Percentiles rank a stretch among this genome's conserved stretches.
Conservation (phyloP, 805 yeast genomes). For the Clavispora santaluciae region DNA sequence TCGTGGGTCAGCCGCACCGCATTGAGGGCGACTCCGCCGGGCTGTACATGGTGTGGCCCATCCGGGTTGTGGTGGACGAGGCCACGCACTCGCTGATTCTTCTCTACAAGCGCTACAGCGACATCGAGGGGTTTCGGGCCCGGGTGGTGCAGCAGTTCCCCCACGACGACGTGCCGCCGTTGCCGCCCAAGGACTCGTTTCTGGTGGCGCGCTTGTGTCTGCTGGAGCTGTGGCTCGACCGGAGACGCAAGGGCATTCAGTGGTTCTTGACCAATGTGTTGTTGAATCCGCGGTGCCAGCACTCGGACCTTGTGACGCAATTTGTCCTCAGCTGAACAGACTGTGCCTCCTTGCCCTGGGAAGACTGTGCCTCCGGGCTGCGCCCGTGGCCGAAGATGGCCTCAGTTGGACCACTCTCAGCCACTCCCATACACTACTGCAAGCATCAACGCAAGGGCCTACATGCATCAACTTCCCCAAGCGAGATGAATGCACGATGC, state of each 20-base stretch:
- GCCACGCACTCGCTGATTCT: constrained; percentile 37
- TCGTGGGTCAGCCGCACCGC: constrained; percentile 37
- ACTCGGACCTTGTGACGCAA: constrained; percentile 32
- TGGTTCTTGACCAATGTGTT: constrained; percentile 53
- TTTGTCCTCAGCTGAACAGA: constrained; percentile 26
- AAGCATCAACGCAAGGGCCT: neutral
- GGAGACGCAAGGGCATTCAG: constrained; percentile 53
- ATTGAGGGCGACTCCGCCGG: constrained; percentile 35
- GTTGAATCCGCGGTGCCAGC: constrained; percentile 44
- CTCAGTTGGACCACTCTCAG: too few relatives aligned
- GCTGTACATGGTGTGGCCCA: constrained; percentile 37
- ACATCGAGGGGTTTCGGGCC: constrained; percentile 48
- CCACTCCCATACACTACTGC: too few relatives aligned
- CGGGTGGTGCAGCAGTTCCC: constrained; percentile 35
- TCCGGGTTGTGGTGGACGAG: constrained; percentile 33
- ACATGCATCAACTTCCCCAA: too few relatives aligned
- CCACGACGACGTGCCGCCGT: constrained; percentile 36
- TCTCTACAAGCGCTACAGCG: constrained; percentile 60
- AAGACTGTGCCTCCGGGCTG: too few relatives aligned
- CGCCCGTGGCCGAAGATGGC: too few relatives aligned
- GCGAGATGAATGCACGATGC: too few relatives aligned
- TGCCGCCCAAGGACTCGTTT: constrained; percentile 50
- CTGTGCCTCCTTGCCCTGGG: neutral
- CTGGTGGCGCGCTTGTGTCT: constrained; percentile 36
- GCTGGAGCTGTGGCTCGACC: constrained; percentile 45